These are phyloP conservation scores for Penstemon eatonii DNA, from an alignment of 257 asterid species.

Conservation along the genomic window DNA sequence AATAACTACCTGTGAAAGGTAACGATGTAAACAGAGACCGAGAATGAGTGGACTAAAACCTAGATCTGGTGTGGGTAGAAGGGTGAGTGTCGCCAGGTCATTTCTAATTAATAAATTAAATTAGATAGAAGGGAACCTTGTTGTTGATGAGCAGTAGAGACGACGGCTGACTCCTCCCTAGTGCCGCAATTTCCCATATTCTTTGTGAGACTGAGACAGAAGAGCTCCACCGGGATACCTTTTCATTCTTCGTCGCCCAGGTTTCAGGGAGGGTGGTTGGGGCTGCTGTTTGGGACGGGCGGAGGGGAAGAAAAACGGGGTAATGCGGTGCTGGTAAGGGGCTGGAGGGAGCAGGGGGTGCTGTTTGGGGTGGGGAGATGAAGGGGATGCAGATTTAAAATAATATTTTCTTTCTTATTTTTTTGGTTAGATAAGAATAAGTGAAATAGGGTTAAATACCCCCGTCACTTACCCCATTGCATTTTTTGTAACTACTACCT, in stretches of 20 bases:
- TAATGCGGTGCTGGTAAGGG: no score
- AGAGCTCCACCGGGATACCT: slow-evolving; percentile 32
- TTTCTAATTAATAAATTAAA: background rate
- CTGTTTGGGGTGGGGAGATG: no score
- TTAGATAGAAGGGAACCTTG: slow-evolving; percentile 47
- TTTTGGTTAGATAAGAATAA: no score
- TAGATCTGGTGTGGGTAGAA: slow-evolving; percentile 40
- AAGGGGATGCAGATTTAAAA: no score
- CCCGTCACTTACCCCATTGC: no score
- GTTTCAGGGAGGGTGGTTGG: no score
- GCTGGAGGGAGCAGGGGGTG: no score
- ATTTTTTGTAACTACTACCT: no score
- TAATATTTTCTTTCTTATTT: no score
- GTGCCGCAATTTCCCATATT: slow-evolving; percentile 98
- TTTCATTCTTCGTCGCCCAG: slow-evolving; percentile 50
- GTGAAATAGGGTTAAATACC: no score
- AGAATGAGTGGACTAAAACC: slow-evolving; percentile 32
- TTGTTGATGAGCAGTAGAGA: slow-evolving; percentile 78
- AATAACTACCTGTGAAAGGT: background rate
- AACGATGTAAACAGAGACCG: background rate
- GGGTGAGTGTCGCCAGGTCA: background rate
- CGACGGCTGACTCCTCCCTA: slow-evolving; percentile 92
- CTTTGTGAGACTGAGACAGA: slow-evolving; percentile 18
- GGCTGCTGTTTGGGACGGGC: no score
- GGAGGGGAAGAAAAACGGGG: no score